These are phyloP conservation scores for Calendula officinalis DNA, from an alignment of 129 eudicot species.

Conservation along the genomic window DNA sequence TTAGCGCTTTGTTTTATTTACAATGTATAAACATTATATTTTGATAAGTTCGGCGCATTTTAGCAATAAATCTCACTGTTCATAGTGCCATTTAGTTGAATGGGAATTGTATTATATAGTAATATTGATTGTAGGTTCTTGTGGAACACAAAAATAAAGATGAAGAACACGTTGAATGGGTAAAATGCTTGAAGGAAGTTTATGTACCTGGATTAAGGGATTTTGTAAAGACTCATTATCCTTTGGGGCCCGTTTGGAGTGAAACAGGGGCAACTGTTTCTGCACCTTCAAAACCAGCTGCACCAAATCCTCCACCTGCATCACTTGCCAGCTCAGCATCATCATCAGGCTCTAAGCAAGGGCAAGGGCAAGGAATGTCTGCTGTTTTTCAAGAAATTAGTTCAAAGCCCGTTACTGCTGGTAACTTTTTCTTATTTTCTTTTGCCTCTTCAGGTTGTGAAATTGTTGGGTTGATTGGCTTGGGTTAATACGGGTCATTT, in stretches of 20 bases:
- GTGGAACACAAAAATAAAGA: conserved; percentile 82
- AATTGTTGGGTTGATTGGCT: no score
- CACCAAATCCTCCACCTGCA: conserved; percentile 80
- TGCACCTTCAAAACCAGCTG: conserved; percentile 48
- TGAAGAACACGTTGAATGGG: conserved; percentile 89
- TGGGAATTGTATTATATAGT: no score
- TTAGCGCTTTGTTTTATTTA: no score
- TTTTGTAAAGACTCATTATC: conserved; percentile 70
- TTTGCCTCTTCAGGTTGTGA: neutral
- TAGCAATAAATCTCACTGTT: no score
- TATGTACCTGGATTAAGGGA: conserved; percentile 91
- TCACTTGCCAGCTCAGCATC: conserved; percentile 49
- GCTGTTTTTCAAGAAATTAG: conserved; percentile 84
- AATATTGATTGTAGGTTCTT: conserved; percentile 53
- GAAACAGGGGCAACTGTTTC: conserved; percentile 36
- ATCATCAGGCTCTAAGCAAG: conserved; percentile 50
- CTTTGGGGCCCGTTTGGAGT: conserved; percentile 95
- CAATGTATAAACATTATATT: no score
- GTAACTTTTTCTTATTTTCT: conserved; percentile 33
- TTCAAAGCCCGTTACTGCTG: conserved; percentile 69
- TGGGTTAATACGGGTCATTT: no score
- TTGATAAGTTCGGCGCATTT: no score
- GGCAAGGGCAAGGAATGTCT: conserved; percentile 66
- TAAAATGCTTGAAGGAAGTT: conserved; percentile 81
- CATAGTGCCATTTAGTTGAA: no score